Evolutionary conservation across 2,329 filamentous ascomycete species (phyloP).

Genomic region (Colletotrichum aenigma): DNA sequence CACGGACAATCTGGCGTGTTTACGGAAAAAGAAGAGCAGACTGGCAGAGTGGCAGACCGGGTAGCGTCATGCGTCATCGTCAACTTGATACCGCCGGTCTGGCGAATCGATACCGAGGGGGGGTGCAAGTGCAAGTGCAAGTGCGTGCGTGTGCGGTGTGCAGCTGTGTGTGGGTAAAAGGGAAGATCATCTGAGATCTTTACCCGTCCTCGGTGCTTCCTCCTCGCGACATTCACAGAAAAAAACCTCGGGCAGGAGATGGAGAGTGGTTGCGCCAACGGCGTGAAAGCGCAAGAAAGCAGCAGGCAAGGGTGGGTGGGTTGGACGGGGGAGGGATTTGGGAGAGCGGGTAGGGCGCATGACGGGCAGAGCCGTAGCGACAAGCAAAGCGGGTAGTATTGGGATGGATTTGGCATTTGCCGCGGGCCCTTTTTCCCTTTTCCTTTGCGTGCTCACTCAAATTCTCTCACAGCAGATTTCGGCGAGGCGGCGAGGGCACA

Average conservation of each 20-base stretch:
- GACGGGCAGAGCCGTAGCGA: background rate
- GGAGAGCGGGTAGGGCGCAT: conserved; percentile 2
- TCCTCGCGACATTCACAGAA: background rate
- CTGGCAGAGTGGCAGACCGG: no score
- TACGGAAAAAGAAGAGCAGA: background rate
- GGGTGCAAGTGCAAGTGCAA: background rate
- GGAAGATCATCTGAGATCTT: conserved; percentile 5
- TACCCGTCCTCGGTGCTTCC: background rate
- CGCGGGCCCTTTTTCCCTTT: background rate
- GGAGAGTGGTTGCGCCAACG: no score
- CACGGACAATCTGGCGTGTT: background rate
- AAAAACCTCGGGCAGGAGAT: background rate
- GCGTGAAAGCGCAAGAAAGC: background rate
- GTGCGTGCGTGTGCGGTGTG: background rate
- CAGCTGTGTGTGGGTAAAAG: background rate
- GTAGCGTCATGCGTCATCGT: background rate
- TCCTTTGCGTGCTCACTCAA: background rate
- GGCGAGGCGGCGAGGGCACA: background rate
- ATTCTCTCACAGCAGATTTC: background rate
- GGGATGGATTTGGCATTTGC: background rate
- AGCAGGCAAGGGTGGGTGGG: background rate
- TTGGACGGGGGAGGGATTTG: background rate
- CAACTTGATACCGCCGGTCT: background rate
- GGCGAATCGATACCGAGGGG: background rate
- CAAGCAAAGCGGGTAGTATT: background rate